Evolutionary conservation across 768 basidiomycete species (phyloP), one percentile per base, ranked within the genome.

Genomic region (Saitozyma sp.): DNA sequence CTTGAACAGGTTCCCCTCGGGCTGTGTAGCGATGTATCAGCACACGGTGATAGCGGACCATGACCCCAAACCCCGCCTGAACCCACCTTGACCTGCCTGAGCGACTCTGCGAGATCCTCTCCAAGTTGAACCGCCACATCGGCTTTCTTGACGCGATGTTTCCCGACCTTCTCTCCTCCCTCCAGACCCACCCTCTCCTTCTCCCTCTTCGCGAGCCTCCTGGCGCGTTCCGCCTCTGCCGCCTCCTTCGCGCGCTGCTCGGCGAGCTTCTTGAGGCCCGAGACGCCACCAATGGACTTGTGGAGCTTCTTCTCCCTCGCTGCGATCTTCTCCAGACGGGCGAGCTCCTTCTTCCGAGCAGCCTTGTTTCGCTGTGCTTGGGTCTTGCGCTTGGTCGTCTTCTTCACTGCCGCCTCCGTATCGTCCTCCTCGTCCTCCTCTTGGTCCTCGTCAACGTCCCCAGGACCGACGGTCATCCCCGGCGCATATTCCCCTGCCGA

Each of bases 1-100:
- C 20, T 87, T 85, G 84, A 95, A 95, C 41, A 93, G 81, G 75
- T 95, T 96, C 29, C 93, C 93, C 82, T 96, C 92, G 16, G 91
- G 90, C 92, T 95, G 63, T 29, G 29, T 29, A 2, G 29, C 19
- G 19, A 2, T 13, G n/a, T 45, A 50, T 62, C 55, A 56, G 41
- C 52, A 39, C 2, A 53, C 29, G 8, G 17, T 46, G 37, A 17
- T 29, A 29, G 29, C 29, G 2, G 29, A 29, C 29, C 29, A 5
- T 29, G 29, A 29, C 29, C 5, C 29, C 29, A 2, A 42, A 9
- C 40, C 61, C 40, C 19, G 41, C 50, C n/a, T 10, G 9, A 17
- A 80, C 84, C 49, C 56, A 90, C 92, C 87, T 92, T 92, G 71
- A 97, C 80, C 46, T 83, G 87, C 59, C 93, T 83, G 70, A 95